phyloP scores from a whole-genome alignment of 768 basidiomycete species.

The Phylloporus sp. region DNA sequence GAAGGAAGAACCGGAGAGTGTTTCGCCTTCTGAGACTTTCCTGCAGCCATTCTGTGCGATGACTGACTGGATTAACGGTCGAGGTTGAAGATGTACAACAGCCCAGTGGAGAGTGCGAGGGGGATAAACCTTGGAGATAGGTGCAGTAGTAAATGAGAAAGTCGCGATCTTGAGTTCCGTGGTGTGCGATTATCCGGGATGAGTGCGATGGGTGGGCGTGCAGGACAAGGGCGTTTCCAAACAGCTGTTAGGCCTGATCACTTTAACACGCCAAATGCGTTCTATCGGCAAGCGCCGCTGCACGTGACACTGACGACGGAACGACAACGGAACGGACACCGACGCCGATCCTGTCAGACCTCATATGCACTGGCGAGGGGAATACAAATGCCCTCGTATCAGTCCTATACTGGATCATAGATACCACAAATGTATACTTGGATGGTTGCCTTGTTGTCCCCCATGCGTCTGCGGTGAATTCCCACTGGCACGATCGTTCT shows the following conservation, averaged over 20 bases:
- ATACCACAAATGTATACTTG: too few species aligned
- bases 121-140: neutral
- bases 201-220: constrained; percentile 15
- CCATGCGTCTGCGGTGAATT: too few species aligned
- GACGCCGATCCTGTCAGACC: constrained; percentile 2
- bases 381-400: too few species aligned
- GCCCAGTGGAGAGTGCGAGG: neutral
- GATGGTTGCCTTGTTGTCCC: too few species aligned
- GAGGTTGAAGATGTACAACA: neutral
- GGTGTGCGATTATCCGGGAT: constrained; percentile 19
- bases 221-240: constrained; percentile 15
- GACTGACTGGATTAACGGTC: constrained; percentile 13
- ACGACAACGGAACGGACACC: constrained; percentile 12
- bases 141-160: neutral
- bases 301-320: constrained; percentile 28
- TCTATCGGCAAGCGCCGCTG: constrained; percentile 29
- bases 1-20: constrained; percentile 10
- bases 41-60: constrained; percentile 27
- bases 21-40: constrained; percentile 27
- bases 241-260: constrained; percentile 24
- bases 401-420: too few species aligned
- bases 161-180: constrained; percentile 15
- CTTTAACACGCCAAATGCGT: constrained; percentile 31
- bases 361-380: too few species aligned
- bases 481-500: too few species aligned